Conservation (phyloP, 2,329 filamentous ascomycete genomes). For the Endoconidiophora laricicola region DNA sequence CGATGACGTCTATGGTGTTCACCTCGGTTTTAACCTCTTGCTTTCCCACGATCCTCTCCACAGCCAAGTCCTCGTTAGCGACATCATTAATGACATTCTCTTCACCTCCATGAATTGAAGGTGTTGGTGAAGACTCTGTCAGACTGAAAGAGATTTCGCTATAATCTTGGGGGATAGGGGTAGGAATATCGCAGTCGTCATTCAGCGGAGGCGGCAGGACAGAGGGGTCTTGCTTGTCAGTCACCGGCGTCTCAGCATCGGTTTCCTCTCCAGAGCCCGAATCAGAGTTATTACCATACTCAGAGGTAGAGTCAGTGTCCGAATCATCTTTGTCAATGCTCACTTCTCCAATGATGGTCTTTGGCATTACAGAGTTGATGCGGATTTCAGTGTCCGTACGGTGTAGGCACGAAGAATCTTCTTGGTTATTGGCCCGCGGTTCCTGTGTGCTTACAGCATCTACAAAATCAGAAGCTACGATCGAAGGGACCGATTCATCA, state of each 20-base stretch:
- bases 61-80: not conserved
- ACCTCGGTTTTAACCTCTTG: not conserved
- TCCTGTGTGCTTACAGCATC: constrained; percentile 1
- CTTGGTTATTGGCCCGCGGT: no score
- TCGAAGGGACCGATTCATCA: constrained; percentile 8
- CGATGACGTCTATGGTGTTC: not conserved
- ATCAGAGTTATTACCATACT: constrained; percentile 4
- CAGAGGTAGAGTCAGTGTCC: not conserved
- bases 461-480: constrained; percentile 1
- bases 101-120: not conserved
- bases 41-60: not conserved
- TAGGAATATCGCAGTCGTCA: constrained; percentile 4
- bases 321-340: not conserved
- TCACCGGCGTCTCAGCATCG: constrained; percentile 7
- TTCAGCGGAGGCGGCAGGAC: not conserved
- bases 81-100: not conserved
- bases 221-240: constrained; percentile 2
- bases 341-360: no score
- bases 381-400: not conserved
- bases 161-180: constrained; percentile 8
- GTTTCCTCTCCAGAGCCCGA: constrained; percentile 4
- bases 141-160: constrained; percentile 10
- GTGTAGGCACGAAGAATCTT: not conserved
- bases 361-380: no score
- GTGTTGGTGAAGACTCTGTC: constrained; percentile 2